phyloP scores from a whole-genome alignment of 1,284 basidiomycete species.

The Trichosporon ovoides region DNA sequence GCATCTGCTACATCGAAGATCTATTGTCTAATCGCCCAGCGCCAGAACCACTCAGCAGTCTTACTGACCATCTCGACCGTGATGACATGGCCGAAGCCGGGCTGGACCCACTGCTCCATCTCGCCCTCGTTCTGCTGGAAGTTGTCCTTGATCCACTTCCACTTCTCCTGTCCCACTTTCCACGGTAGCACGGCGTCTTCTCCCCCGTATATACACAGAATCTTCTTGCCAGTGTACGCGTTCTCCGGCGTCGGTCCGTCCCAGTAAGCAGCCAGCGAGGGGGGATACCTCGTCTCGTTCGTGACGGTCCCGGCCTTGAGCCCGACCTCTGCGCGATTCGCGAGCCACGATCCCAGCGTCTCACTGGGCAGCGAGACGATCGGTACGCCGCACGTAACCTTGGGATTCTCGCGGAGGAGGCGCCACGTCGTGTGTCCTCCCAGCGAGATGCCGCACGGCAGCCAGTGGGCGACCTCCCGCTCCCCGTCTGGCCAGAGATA shows the following conservation, averaged over 20 bases:
- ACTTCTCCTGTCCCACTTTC: slow-evolving; percentile 27
- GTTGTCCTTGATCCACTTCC: slow-evolving; percentile 26
- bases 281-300: slow-evolving; percentile 55
- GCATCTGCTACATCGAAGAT: no score
- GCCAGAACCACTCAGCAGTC: slow-evolving; percentile 45
- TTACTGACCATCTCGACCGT: slow-evolving; percentile 44
- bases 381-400: slow-evolving; percentile 66
- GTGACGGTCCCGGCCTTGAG: slow-evolving; percentile 52
- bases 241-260: slow-evolving; percentile 50
- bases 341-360: slow-evolving; percentile 54
- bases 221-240: slow-evolving; percentile 62
- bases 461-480: slow-evolving; percentile 62
- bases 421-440: slow-evolving; percentile 40
- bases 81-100: slow-evolving; percentile 43
- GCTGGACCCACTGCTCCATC: slow-evolving; percentile 41
- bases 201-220: slow-evolving; percentile 61
- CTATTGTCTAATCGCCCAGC: slow-evolving; percentile 25
- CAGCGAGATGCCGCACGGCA: slow-evolving; percentile 53
- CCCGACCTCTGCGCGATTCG: slow-evolving; percentile 49
- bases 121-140: neutral
- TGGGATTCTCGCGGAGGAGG: slow-evolving; percentile 55
- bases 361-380: slow-evolving; percentile 72
- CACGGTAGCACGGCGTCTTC: slow-evolving; percentile 43
- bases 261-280: slow-evolving; percentile 54
- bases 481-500: slow-evolving; percentile 73